phyloP scores from a whole-genome alignment of 2,329 filamentous ascomycete genomes.

The Cladophialophora psammophila region DNA sequence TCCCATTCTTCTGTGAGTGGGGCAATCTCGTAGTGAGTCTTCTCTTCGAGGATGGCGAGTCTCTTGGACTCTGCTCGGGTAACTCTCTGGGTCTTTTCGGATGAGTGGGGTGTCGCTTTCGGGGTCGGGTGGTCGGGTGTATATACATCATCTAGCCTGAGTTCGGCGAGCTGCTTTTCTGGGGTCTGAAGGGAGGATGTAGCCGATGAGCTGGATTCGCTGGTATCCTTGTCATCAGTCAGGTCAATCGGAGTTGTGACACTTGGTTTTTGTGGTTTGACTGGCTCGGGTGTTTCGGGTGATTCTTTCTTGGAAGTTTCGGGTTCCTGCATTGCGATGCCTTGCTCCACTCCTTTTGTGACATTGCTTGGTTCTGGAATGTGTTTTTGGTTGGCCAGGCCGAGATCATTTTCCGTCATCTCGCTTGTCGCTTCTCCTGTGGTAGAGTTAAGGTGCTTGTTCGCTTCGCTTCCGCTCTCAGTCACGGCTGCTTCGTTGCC shows the following conservation, averaged over 20 bases:
- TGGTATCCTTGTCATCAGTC: constrained; percentile 12
- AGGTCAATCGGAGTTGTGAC: constrained; percentile 11
- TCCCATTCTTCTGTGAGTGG: constrained; percentile 49
- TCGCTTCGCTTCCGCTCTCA: constrained; percentile 1
- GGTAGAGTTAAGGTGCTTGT: not conserved
- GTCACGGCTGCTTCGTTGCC: constrained; percentile 1
- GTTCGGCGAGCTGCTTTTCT: constrained; percentile 26
- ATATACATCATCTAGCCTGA: constrained; percentile 29
- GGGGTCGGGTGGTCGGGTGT: constrained; percentile 31
- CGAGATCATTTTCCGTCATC: constrained; percentile 7
- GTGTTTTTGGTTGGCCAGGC: constrained; percentile 14
- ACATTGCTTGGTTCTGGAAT: constrained; percentile 2
- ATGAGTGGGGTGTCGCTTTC: constrained; percentile 34
- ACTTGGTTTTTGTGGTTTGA: not conserved
- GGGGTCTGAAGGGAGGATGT: constrained; percentile 26
- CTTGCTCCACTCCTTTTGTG: constrained; percentile 6
- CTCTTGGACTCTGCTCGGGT: constrained; percentile 40
- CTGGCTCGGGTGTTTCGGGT: not conserved
- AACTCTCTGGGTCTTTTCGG: constrained; percentile 29
- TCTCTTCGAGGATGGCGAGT: constrained; percentile 32
- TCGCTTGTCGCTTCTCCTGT: not conserved
- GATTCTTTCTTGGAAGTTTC: not conserved
- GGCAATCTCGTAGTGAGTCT: constrained; percentile 45
- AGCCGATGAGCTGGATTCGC: constrained; percentile 11
- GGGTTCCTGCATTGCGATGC: not conserved